A percentile compares a stretch with the other conserved stretches of the same genome.
Conservation (phyloP, 2,329 filamentous ascomycete species). For the Magnaporthiopsis rhizophila region DNA sequence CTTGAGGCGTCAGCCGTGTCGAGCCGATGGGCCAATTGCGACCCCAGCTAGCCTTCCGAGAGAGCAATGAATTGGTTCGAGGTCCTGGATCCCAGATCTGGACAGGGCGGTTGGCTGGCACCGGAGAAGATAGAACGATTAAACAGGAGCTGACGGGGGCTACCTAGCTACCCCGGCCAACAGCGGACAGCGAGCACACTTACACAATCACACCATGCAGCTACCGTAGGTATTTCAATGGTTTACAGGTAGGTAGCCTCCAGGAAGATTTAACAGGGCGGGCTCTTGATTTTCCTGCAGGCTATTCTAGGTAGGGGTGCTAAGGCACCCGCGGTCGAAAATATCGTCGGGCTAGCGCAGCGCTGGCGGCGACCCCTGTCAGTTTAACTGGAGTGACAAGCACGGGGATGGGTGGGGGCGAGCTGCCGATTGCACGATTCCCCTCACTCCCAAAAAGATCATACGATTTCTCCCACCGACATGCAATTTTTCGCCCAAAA, state of each 20-base stretch:
- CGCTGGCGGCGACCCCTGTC: not conserved
- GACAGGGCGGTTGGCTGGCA: not conserved
- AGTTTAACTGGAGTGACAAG: conserved; percentile 1
- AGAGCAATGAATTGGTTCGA: not conserved
- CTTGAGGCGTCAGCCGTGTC: not conserved
- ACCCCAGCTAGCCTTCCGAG: not conserved
- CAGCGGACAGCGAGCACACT: not conserved
- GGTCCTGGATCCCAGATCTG: not conserved
- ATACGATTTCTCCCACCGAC: conserved; percentile 8
- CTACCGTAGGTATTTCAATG: too few relatives aligned
- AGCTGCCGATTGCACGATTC: conserved; percentile 8
- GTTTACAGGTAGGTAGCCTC: too few relatives aligned
- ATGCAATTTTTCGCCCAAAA: conserved; percentile 6
- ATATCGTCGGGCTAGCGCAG: not conserved
- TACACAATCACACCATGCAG: too few relatives aligned
- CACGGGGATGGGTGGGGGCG: not conserved
- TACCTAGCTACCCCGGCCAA: not conserved
- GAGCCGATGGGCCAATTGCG: not conserved
- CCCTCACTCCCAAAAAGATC: conserved; percentile 7
- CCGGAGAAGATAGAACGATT: not conserved
- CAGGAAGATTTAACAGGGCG: not conserved
- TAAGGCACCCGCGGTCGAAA: not conserved
- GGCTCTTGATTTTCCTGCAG: not conserved
- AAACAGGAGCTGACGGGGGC: not conserved
- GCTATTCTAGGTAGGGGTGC: not conserved